Conservation (phyloP, 306 rosid species). For the Calophaca sinica region DNA sequence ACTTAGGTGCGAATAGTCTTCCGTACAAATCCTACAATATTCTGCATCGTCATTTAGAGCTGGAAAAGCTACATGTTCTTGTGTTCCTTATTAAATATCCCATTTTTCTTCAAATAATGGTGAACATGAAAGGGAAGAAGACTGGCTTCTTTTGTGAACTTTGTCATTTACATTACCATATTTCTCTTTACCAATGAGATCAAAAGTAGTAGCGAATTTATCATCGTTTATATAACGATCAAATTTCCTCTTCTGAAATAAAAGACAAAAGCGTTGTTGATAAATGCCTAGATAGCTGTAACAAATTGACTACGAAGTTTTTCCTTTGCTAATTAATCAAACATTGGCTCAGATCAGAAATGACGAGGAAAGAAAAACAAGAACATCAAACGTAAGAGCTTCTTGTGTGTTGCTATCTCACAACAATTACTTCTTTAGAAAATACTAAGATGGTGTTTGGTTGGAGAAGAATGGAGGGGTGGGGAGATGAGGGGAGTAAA, state of each 20-base stretch:
- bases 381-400: too few relatives aligned
- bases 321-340: too few relatives aligned
- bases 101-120: not conserved
- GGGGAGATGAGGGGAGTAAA: too few relatives aligned
- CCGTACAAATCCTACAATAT: not conserved
- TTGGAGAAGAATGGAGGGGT: too few relatives aligned
- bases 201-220: slow-evolving; percentile 23
- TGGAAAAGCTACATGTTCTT: slow-evolving; percentile 13
- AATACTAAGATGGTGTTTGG: too few relatives aligned
- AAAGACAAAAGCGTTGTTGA: not conserved
- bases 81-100: slow-evolving; percentile 12
- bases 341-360: too few relatives aligned
- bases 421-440: too few relatives aligned
- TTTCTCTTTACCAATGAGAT: not conserved
- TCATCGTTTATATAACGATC: slow-evolving; percentile 15
- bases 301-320: not conserved
- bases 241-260: slow-evolving; percentile 38
- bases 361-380: too few relatives aligned
- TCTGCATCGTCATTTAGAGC: slow-evolving; percentile 24
- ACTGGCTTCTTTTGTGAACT: not conserved
- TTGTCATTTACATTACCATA: not conserved
- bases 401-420: too few relatives aligned
- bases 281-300: not conserved
- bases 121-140: slow-evolving; percentile 26
- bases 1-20: not conserved